These are phyloP conservation scores for Plasmodium chabaudi DNA, from an alignment of 169 alveolate genomes.

Conservation along the genomic window DNA sequence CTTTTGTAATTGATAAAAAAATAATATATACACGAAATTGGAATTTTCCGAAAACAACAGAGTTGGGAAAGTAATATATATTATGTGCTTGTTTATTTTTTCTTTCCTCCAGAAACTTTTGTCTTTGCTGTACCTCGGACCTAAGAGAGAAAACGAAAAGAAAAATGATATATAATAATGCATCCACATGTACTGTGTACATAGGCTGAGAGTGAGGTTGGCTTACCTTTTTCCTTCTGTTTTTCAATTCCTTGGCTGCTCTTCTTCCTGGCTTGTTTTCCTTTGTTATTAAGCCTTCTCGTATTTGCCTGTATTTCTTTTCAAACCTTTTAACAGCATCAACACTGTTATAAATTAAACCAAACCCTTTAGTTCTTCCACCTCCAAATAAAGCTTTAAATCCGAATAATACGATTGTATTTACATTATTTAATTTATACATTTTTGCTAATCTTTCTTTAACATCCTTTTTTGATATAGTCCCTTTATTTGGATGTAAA, in stretches of 20 bases:
- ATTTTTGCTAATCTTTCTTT: slow-evolving; percentile 91
- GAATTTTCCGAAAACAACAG: too few species aligned
- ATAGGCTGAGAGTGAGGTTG: too few species aligned
- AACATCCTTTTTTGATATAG: slow-evolving; percentile 93
- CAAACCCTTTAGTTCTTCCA: slow-evolving; percentile 96
- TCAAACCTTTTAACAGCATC: slow-evolving; percentile 92
- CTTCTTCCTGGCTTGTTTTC: slow-evolving; percentile 88
- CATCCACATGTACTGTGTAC: too few species aligned
- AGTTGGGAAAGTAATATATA: too few species aligned
- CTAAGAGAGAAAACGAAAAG: slow-evolving; percentile 35
- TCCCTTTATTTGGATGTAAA: slow-evolving; percentile 94
- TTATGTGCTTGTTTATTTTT: slow-evolving; percentile 25
- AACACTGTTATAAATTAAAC: slow-evolving; percentile 93
- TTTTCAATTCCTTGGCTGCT: slow-evolving; percentile 91
- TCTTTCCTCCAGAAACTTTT: slow-evolving; percentile 82
- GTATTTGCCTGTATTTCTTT: slow-evolving; percentile 89
- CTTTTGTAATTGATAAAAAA: too few species aligned
- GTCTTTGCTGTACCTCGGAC: slow-evolving; percentile 83
- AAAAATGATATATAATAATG: neutral
- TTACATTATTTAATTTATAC: slow-evolving; percentile 90
- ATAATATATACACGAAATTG: too few species aligned
- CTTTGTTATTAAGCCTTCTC: slow-evolving; percentile 89
- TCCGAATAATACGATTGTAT: slow-evolving; percentile 92
- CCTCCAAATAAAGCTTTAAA: slow-evolving; percentile 97
- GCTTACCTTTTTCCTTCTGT: slow-evolving; percentile 89